A percentile compares a stretch with the other conserved stretches of the same genome.
Conservation (phyloP, 768 basidiomycete genomes). For the Mycena galericulata region DNA sequence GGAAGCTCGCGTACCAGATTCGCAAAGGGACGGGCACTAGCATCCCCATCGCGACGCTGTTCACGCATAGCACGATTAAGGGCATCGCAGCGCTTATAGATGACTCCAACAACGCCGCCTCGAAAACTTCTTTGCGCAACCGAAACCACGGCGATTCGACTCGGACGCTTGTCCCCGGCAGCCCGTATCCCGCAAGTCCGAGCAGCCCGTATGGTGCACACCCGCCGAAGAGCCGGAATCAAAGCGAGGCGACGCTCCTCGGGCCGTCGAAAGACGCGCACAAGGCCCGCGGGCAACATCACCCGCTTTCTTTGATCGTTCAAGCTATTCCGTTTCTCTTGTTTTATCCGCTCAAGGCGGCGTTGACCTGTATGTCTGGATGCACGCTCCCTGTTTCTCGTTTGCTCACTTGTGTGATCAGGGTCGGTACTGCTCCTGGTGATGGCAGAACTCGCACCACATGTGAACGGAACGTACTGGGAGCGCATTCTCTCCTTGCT, state of each 20-base stretch:
- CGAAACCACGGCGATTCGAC: slow-evolving; percentile 24
- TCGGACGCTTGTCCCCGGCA: slow-evolving; percentile 2
- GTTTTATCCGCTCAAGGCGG: slow-evolving; percentile 59
- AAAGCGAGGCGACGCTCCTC: slow-evolving; percentile 1
- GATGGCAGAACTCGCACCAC: slow-evolving; percentile 48
- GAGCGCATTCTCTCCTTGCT: slow-evolving; percentile 50
- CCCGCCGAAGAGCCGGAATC: not conserved
- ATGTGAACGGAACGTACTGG: slow-evolving; percentile 47
- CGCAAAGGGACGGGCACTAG: slow-evolving; percentile 52
- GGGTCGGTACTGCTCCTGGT: slow-evolving; percentile 52
- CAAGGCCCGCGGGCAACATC: slow-evolving; percentile 43
- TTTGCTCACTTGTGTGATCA: not conserved
- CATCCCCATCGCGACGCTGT: slow-evolving; percentile 54
- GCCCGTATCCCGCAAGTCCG: too few relatives aligned
- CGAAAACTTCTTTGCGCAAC: not conserved
- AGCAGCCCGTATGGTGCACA: too few relatives aligned
- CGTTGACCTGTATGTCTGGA: slow-evolving; percentile 47
- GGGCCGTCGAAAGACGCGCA: slow-evolving; percentile 35
- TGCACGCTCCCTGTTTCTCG: not conserved
- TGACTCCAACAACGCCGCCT: slow-evolving; percentile 26
- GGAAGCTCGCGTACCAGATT: slow-evolving; percentile 54
- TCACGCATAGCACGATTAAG: slow-evolving; percentile 54
- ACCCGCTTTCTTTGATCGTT: slow-evolving; percentile 54
- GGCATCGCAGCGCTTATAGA: slow-evolving; percentile 55
- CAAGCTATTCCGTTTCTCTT: slow-evolving; percentile 57